These are phyloP conservation scores for Blumeria graminis DNA, from an alignment of 2,329 filamentous ascomycete species.

Conservation along the genomic window DNA sequence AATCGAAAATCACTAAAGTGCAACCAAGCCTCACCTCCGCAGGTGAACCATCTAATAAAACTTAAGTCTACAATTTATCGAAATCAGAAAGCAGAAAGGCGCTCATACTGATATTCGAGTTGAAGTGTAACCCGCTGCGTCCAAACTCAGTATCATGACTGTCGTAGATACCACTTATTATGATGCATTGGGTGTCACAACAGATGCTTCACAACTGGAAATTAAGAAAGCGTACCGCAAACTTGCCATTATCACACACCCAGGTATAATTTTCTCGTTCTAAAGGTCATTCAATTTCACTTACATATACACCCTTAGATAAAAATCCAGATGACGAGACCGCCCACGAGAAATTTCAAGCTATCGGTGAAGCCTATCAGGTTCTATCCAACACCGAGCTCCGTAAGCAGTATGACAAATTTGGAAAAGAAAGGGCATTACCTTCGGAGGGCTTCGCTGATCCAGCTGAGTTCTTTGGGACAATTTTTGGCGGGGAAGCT, in stretches of 20 bases:
- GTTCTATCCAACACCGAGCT: slow-evolving; percentile 74
- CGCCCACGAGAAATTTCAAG: slow-evolving; percentile 84
- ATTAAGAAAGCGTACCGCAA: slow-evolving; percentile 96
- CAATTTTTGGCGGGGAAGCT: slow-evolving; percentile 92
- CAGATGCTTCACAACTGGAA: slow-evolving; percentile 68
- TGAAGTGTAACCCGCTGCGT: too few species aligned
- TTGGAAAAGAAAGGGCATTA: slow-evolving; percentile 82
- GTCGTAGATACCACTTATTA: slow-evolving; percentile 16
- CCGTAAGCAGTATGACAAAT: slow-evolving; percentile 85
- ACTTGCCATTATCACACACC: slow-evolving; percentile 74
- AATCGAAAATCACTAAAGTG: too few species aligned
- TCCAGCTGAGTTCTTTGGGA: slow-evolving; percentile 90
- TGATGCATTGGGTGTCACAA: slow-evolving; percentile 62
- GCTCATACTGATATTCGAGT: too few species aligned
- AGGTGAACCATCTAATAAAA: too few species aligned
- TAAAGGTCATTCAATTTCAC: neutral
- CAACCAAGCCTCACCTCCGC: too few species aligned
- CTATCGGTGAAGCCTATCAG: slow-evolving; percentile 49
- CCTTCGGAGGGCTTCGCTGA: slow-evolving; percentile 86
- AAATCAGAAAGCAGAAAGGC: too few species aligned
- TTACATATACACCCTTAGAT: slow-evolving; percentile 26
- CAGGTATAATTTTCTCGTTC: slow-evolving; percentile 9
- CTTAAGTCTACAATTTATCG: too few species aligned
- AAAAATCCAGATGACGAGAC: slow-evolving; percentile 95
- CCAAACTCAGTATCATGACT: slow-evolving; percentile 6